Conservation (phyloP, 495 filamentous ascomycete species). For the Podospora sp. region DNA sequence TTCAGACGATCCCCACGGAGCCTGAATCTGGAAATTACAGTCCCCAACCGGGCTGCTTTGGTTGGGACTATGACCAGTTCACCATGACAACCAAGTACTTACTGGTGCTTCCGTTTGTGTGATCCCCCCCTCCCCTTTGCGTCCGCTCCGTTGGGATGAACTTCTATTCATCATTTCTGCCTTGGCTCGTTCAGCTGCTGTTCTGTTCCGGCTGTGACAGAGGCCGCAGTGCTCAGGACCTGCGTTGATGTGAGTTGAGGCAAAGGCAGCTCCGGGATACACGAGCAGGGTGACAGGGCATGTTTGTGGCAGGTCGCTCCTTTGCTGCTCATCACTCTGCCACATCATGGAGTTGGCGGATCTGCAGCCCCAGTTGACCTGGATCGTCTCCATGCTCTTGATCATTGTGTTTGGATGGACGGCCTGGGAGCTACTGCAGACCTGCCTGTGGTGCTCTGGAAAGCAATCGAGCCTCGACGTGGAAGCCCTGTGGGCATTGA, state of each 20-base stretch:
- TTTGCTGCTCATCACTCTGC: background rate
- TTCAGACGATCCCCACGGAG: background rate
- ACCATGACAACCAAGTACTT: background rate
- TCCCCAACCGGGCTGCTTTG: conserved; percentile 1
- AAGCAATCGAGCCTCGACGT: conserved; percentile 3
- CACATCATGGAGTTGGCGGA: conserved; percentile 12
- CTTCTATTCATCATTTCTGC: background rate
- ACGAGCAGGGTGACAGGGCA: conserved; percentile 7
- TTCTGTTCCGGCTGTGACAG: background rate
- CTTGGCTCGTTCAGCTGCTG: background rate
- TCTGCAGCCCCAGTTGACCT: conserved; percentile 15
- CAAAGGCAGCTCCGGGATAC: conserved; percentile 10
- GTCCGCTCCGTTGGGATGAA: background rate
- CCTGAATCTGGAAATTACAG: conserved; percentile 14
- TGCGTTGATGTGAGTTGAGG: background rate
- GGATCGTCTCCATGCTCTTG: background rate
- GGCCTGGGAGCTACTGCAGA: background rate
- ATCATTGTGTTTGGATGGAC: conserved; percentile 9
- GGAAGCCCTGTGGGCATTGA: conserved; percentile 3
- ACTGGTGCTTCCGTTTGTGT: conserved; percentile 12
- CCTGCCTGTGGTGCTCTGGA: conserved; percentile 15
- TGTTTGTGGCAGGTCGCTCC: background rate
- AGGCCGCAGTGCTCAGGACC: conserved; percentile 14
- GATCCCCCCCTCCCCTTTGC: no score
- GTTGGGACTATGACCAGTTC: background rate